Conservation (phyloP, 1,139 yeast genomes). For the Taphrina wiesneri region DNA sequence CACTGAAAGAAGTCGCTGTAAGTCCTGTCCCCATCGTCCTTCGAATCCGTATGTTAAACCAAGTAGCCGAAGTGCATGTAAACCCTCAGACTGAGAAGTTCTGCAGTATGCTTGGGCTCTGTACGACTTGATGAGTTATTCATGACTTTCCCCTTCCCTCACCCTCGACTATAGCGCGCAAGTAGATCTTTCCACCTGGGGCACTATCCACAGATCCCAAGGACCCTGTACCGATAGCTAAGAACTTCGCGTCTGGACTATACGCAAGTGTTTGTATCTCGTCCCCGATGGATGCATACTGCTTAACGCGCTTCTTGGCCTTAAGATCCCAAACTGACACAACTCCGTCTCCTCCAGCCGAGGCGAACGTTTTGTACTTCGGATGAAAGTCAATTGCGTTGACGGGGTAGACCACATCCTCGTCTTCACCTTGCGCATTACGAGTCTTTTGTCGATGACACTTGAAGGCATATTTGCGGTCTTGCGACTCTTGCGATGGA, state of each 20-base stretch:
- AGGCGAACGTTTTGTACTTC: constrained; percentile 55
- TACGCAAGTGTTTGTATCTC: constrained; percentile 58
- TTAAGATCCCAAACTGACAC: constrained; percentile 77
- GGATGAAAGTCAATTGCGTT: constrained; percentile 64
- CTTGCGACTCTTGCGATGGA: constrained; percentile 53
- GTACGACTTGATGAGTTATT: background rate
- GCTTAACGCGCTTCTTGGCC: constrained; percentile 61
- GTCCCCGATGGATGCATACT: constrained; percentile 56
- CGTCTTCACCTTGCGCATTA: constrained; percentile 46
- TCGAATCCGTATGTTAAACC: background rate
- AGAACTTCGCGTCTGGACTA: constrained; percentile 44
- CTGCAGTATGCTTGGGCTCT: constrained; percentile 36
- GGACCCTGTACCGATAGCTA: constrained; percentile 54
- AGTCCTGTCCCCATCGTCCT: background rate
- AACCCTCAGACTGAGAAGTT: constrained; percentile 39
- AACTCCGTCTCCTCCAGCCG: constrained; percentile 78
- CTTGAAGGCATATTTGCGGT: constrained; percentile 71
- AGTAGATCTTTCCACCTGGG: constrained; percentile 11
- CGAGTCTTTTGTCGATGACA: constrained; percentile 64
- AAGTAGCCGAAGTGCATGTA: constrained; percentile 34
- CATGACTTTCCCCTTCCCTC: constrained; percentile 25
- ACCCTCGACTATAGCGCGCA: constrained; percentile 19
- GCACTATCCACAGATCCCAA: constrained; percentile 3
- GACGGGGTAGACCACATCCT: constrained; percentile 74
- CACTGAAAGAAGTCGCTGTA: constrained; percentile 2